Evolutionary conservation across 1,139 yeast genomes (phyloP).

Genomic region (Magnusiomyces sp.): DNA sequence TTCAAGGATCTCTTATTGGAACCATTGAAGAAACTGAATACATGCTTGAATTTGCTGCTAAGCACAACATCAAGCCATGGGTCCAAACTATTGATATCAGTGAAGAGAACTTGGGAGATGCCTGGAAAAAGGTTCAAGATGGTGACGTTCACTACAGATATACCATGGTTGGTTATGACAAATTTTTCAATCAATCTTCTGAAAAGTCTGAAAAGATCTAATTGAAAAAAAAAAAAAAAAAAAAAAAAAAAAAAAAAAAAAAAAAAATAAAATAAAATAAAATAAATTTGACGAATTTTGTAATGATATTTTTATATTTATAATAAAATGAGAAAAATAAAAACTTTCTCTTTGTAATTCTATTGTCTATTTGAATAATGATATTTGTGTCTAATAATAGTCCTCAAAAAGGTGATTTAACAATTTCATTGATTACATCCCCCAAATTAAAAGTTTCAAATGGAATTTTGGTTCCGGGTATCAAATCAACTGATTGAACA

Average conservation of each 20-base stretch:
- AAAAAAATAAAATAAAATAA: neutral
- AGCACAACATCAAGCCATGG: conserved; percentile 48
- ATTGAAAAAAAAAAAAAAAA: too few relatives aligned
- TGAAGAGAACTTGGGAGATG: conserved; percentile 35
- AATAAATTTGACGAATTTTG: too few relatives aligned
- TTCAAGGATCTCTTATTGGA: conserved; percentile 28
- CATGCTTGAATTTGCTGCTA: conserved; percentile 44
- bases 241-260: neutral
- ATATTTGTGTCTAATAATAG: too few relatives aligned
- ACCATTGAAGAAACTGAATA: conserved; percentile 46
- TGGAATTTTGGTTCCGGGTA: conserved; percentile 9
- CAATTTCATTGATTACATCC: too few relatives aligned
- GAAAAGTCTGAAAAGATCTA: too few relatives aligned
- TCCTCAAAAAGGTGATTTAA: too few relatives aligned
- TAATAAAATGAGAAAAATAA: neutral
- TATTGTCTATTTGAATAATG: neutral
- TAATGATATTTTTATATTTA: neutral
- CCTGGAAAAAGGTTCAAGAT: conserved; percentile 23
- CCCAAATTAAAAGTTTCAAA: neutral
- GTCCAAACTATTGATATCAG: conserved; percentile 47
- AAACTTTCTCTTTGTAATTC: neutral
- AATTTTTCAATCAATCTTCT: conserved; percentile 28
- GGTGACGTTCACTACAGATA: conserved; percentile 60
- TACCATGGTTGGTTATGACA: conserved; percentile 49
- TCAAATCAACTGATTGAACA: conserved; percentile 20